Base-by-base conservation (phyloP, 441 rosid species). In the Raphanus hybrid region DNA sequence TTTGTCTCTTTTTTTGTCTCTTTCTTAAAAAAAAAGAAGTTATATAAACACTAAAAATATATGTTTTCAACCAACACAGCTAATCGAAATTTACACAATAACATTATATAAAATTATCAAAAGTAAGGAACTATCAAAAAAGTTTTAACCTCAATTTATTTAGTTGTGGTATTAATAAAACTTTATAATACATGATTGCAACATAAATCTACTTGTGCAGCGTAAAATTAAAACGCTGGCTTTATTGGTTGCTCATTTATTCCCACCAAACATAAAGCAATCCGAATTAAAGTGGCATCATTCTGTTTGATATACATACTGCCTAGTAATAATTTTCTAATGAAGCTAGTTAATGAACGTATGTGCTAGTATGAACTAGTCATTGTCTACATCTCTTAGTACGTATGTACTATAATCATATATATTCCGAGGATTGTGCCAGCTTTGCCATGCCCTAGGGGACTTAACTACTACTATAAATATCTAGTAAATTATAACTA, bases 181-280 rank as follows among this genome's bases (percentile, higher is more conserved):
- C 55, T 20, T 20, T 35, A 52, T 64, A 26, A 9, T 15, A 27
- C 8, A 63, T 77, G 80, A 70, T 52, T 52, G 58, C 58, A 52
- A 64, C 55, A 20, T 66, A 48, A 14, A 66, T 77, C 64, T 71
- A 71, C 57, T 43, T 14, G 20, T 59, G 54, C 57, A 54, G 68
- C 68, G 73, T 77, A 54, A 71, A 71, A 45, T 77, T 66, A 66
- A 71, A 52, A 23, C 57, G 35, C 69, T 78, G 48, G 45, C 61
- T 66, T 66, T 48, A 2, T 78, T 66, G 62, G 81, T 48, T 48
- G 62, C 48, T 45, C 72, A 72, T 66, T 72, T 23, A 71, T 66
- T 71, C 8, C 26, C 20, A 72, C 81, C 77, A 66, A 77, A 78
- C 77, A 2, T 23, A 71, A 57, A 71, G 67, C 72, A 59, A 71